Percentiles rank a stretch among this genome's conserved stretches.
phyloP scores from a whole-genome alignment of 2,329 filamentous ascomycete genomes.

The Sordariomycetes sp. region DNA sequence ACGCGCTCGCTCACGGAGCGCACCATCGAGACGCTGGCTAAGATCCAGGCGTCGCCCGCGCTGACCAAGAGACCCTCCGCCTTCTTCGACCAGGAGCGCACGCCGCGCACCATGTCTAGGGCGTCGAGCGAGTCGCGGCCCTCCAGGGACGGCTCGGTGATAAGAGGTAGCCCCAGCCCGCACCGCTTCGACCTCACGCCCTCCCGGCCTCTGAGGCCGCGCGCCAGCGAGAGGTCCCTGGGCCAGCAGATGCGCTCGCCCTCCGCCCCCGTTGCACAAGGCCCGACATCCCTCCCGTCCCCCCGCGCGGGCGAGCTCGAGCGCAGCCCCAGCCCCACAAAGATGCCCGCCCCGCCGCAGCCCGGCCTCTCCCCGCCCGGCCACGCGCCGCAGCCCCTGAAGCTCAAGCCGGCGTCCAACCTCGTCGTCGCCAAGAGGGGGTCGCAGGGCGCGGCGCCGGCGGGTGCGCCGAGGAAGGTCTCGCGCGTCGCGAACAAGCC shows the following conservation, averaged over 20 bases:
- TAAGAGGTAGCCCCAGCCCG: slow-evolving; percentile 24
- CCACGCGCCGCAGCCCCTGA: neutral
- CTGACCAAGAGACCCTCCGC: slow-evolving; percentile 52
- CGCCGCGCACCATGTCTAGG: slow-evolving; percentile 34
- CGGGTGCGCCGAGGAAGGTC: slow-evolving; percentile 11
- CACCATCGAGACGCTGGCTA: slow-evolving; percentile 72
- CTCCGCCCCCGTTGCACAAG: neutral
- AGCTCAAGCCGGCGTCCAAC: neutral
- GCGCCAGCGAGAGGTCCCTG: neutral
- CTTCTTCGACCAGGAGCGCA: slow-evolving; percentile 57
- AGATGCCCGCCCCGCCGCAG: neutral
- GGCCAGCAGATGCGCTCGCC: neutral
- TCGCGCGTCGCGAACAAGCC: slow-evolving; percentile 6
- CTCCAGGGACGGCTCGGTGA: slow-evolving; percentile 48
- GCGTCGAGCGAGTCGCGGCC: slow-evolving; percentile 33
- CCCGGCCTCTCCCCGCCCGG: neutral
- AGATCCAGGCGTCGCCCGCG: slow-evolving; percentile 65
- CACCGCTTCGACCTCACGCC: slow-evolving; percentile 34
- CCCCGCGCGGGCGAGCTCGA: neutral
- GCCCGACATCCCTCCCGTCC: slow-evolving; percentile 12
- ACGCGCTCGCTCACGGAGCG: slow-evolving; percentile 58
- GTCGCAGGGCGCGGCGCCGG: neutral
- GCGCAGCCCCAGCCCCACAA: slow-evolving; percentile 4
- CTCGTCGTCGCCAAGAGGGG: slow-evolving; percentile 4
- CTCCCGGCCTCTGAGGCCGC: slow-evolving; percentile 13